These are phyloP conservation scores for Boletus sensibilis DNA, from an alignment of 768 basidiomycete genomes.

Conservation along the genomic window DNA sequence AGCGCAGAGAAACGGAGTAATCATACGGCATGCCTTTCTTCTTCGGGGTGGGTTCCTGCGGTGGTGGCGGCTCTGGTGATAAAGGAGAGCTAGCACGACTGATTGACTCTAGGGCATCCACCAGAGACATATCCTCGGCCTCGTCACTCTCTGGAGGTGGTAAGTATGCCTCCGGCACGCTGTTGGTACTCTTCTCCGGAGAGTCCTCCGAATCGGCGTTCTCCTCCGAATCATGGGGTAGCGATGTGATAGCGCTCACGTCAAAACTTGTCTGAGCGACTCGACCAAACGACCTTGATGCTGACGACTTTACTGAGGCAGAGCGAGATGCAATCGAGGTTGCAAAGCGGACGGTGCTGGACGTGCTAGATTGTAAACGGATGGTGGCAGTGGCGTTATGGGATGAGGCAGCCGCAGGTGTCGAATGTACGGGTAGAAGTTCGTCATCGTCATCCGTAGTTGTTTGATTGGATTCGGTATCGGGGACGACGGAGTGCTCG, in stretches of 20 bases:
- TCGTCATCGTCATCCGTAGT: slow-evolving; percentile 43
- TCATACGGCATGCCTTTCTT: slow-evolving; percentile 49
- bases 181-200: slow-evolving; percentile 45
- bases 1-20: slow-evolving; percentile 57
- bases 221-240: slow-evolving; percentile 39
- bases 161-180: slow-evolving; percentile 53
- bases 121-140: slow-evolving; percentile 47
- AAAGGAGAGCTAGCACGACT: slow-evolving; percentile 53
- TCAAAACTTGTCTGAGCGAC: slow-evolving; percentile 54
- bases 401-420: slow-evolving; percentile 52
- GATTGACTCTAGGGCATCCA: slow-evolving; percentile 57
- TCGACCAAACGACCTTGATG: slow-evolving; percentile 37
- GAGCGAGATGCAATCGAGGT: slow-evolving; percentile 51
- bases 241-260: slow-evolving; percentile 54
- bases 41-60: slow-evolving; percentile 41
- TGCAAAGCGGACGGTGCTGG: slow-evolving; percentile 49
- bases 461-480: slow-evolving; percentile 37
- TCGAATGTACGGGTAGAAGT: slow-evolving; percentile 62
- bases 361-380: slow-evolving; percentile 50
- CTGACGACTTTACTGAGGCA: slow-evolving; percentile 32
- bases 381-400: slow-evolving; percentile 51
- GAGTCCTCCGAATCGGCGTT: slow-evolving; percentile 39
- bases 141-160: slow-evolving; percentile 46
- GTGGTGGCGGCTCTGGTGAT: slow-evolving; percentile 37
- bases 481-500: slow-evolving; percentile 56